Evolutionary conservation across 306 rosid genomes (phyloP).

Genomic region (Rubus parviflorus): DNA sequence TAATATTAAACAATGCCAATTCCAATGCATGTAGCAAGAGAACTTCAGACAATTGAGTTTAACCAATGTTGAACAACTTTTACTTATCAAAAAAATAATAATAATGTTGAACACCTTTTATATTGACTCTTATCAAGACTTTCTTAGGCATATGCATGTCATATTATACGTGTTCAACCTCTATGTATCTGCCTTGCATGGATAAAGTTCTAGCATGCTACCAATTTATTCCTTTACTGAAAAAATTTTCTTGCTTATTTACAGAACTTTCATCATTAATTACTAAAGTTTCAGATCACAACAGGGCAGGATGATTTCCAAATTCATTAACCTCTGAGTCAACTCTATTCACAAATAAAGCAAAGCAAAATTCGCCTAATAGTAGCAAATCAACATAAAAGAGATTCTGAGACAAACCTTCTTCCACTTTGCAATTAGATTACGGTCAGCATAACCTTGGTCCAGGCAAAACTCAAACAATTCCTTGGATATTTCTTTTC

Average conservation of each 20-base stretch:
- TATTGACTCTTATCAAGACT: not conserved
- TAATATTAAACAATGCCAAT: not conserved
- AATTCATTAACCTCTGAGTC: not conserved
- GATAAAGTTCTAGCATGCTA: not conserved
- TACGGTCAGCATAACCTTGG: slow-evolving; percentile 53
- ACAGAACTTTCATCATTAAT: not conserved
- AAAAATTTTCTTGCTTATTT: not conserved
- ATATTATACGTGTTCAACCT: not conserved
- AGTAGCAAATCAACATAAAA: not conserved
- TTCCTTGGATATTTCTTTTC: slow-evolving; percentile 53
- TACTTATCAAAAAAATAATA: no score
- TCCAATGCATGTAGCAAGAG: not conserved
- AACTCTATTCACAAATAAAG: slow-evolving; percentile 2
- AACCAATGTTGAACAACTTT: not conserved
- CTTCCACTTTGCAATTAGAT: slow-evolving; percentile 54
- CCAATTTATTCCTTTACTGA: not conserved
- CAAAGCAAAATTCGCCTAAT: not conserved
- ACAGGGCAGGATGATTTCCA: not conserved
- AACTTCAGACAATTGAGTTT: not conserved
- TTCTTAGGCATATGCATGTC: not conserved
- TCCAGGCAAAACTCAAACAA: slow-evolving; percentile 48
- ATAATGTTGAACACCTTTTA: not conserved
- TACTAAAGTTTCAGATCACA: not conserved
- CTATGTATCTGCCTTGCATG: not conserved
- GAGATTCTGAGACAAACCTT: slow-evolving; percentile 33